A percentile compares a stretch with the other conserved stretches of the same genome.
Evolutionary conservation across 2,329 filamentous ascomycete genomes (phyloP).

Genomic region (Microascus cirrosus): DNA sequence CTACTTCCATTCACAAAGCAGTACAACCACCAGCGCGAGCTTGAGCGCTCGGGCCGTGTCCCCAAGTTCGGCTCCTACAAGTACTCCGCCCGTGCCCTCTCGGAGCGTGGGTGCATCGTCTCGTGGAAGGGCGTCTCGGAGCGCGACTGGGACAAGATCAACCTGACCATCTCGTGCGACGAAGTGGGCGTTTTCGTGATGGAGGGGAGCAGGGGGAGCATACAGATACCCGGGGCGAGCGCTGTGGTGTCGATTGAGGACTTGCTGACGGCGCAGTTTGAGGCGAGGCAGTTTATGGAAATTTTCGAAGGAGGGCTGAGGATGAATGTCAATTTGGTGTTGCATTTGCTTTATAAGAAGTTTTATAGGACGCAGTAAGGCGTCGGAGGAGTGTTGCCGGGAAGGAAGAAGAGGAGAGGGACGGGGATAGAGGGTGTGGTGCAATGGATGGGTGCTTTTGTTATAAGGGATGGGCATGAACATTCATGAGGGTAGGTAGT

Average conservation of each 20-base stretch:
- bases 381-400: not conserved
- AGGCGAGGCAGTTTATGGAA: slow-evolving; percentile 92
- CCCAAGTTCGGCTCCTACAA: slow-evolving; percentile 98
- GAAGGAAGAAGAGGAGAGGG: not conserved
- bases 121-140: slow-evolving; percentile 80
- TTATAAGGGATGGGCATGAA: not conserved
- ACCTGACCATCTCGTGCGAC: slow-evolving; percentile 89
- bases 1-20: slow-evolving; percentile 95
- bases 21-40: slow-evolving; percentile 95
- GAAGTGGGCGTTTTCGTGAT: slow-evolving; percentile 89
- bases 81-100: slow-evolving; percentile 80
- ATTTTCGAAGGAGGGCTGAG: slow-evolving; percentile 77
- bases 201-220: slow-evolving; percentile 81
- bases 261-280: slow-evolving; percentile 90
- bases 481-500: not conserved
- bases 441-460: not conserved
- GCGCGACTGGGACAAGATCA: slow-evolving; percentile 79
- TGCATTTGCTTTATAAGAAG: slow-evolving; percentile 98
- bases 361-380: slow-evolving; percentile 71
- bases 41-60: slow-evolving; percentile 82
- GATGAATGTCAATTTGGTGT: slow-evolving; percentile 90
- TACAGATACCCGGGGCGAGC: slow-evolving; percentile 91
- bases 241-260: slow-evolving; percentile 86
- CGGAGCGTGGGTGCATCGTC: slow-evolving; percentile 88
- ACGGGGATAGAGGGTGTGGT: not conserved